Evolutionary conservation across 352 stramenopile species (phyloP), one percentile per base, ranked within the genome.

Genomic region (Phytopythium litorale): DNA sequence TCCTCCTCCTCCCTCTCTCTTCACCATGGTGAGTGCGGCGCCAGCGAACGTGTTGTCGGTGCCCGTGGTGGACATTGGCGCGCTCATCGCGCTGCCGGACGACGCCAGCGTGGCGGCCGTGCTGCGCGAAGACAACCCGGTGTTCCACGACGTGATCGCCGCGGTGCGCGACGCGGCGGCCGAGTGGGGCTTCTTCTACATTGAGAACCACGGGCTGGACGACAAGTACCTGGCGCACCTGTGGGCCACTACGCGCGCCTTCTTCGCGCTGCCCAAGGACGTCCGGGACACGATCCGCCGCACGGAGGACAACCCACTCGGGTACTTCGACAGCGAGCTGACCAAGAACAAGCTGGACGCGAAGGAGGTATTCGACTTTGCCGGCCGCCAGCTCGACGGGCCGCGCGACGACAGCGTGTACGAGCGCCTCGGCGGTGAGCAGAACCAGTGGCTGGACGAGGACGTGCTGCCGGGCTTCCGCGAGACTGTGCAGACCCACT

Each of bases 311-410:
- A 97, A 97, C 74, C 73, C 87, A 49, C 73, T 87, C 45, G 91
- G 91, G 50, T 97, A 84, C 64, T 97, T 95, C 74, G 88, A 97
- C 65, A 84, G 94, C 65, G 91, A 97, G 66, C 65, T 97, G 43
- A 97, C 91, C 25, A 97, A 97, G 69, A 81, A 91, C 67, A 87
- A 75, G 48, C 69, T 68, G 19, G 91, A 97, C 71, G 94, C 82
- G 83, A 97, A 97, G 56, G 74, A 96, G 66, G 67, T 65, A 13
- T 72, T 94, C 25, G 88, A 96, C 75, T 70, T 67, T 56, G 65
- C 56, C 18, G 65, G 64, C 16, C 66, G 30, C 0, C 63, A 72
- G 25, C 64, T 70, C 19, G 58, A 69, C 16, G 66, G 72, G 7
- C 19, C 63, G 3, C 70, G 79, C 42, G 61, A 83, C 19, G 63